Conservation (phyloP, 1,284 basidiomycete species). For the Trichosporon asahii region DNA sequence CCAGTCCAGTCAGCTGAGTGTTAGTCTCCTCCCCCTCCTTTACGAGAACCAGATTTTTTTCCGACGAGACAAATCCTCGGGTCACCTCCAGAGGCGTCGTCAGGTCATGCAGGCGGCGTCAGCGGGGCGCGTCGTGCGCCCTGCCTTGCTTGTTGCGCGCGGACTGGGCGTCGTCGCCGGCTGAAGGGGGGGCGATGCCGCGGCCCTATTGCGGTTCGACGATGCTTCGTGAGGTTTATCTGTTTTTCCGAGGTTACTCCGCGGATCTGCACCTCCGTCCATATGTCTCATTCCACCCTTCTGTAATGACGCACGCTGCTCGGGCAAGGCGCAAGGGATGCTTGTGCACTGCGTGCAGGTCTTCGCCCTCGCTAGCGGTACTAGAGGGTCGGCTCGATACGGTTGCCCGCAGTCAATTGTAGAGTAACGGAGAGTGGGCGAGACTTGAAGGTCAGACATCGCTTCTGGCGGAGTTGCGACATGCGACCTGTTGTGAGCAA, state of each 20-base stretch:
- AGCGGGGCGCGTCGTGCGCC: neutral
- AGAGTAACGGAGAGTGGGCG: too few species aligned
- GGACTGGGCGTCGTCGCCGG: neutral
- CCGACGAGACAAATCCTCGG: neutral
- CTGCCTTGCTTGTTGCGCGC: neutral
- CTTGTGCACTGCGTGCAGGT: too few species aligned
- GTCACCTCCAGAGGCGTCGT: neutral
- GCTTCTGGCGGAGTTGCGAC: too few species aligned
- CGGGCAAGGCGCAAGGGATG: too few species aligned
- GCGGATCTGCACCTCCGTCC: neutral
- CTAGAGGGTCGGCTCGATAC: too few species aligned
- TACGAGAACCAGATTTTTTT: neutral
- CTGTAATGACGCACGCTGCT: too few species aligned
- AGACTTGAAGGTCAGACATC: too few species aligned
- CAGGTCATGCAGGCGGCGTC: neutral
- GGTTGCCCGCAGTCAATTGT: neutral
- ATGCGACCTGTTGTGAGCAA: neutral
- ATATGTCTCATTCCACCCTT: too few species aligned
- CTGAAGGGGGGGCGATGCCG: too few species aligned
- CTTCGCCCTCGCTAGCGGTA: neutral
- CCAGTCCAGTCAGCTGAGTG: too few species aligned
- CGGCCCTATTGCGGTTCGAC: neutral
- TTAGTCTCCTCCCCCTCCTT: too few species aligned
- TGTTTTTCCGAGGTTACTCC: neutral
- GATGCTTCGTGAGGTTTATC: neutral